phyloP scores from a whole-genome alignment of 345 rosid species.

The Leavenworthia alabamica region DNA sequence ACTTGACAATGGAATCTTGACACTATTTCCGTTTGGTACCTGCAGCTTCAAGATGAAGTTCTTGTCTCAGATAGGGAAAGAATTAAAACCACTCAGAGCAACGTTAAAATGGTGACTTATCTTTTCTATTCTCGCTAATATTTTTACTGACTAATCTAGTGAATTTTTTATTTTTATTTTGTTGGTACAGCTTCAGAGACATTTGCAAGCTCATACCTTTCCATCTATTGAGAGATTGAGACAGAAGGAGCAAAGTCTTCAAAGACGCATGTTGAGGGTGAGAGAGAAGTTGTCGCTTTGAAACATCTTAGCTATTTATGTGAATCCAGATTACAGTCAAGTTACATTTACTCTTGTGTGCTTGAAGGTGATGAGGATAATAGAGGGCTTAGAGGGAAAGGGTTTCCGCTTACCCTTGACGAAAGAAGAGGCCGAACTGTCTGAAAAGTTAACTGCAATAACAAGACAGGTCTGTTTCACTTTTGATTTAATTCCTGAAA shows the following conservation, averaged over 20 bases:
- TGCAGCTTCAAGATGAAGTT: constrained; percentile 68
- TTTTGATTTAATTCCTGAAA: background rate
- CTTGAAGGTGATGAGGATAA: constrained; percentile 74
- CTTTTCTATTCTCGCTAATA: background rate
- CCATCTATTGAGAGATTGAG: constrained; percentile 86
- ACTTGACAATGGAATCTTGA: background rate
- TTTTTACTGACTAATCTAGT: background rate
- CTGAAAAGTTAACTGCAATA: constrained; percentile 65
- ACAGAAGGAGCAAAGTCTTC: constrained; percentile 90
- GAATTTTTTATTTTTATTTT: background rate
- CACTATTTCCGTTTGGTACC: constrained; percentile 14
- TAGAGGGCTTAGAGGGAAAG: constrained; percentile 87
- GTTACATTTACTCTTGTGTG: constrained; percentile 2
- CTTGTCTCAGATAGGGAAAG: constrained; percentile 90
- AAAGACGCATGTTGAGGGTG: constrained; percentile 90
- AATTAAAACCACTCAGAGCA: constrained; percentile 75
- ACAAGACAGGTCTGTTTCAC: constrained; percentile 65
- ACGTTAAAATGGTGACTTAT: constrained; percentile 69
- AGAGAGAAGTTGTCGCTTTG: constrained; percentile 8
- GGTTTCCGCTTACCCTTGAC: constrained; percentile 79
- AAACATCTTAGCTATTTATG: background rate
- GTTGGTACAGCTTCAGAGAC: constrained; percentile 79
- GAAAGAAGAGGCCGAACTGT: constrained; percentile 84
- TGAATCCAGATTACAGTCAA: background rate
- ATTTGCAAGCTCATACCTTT: constrained; percentile 90